Conservation (phyloP, 805 yeast species). For the Nakazawaea wyomingensis region DNA sequence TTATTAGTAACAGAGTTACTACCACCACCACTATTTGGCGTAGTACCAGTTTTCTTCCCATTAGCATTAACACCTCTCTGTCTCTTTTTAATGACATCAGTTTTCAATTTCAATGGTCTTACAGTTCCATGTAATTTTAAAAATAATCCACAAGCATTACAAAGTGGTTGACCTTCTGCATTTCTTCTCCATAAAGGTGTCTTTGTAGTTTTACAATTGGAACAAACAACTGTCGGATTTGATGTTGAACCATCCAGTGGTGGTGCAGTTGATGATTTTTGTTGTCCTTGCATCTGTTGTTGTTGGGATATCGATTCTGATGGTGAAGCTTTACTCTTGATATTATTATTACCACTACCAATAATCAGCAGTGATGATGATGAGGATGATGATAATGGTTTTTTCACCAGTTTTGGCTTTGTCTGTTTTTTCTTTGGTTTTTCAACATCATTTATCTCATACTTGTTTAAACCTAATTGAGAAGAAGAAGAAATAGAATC, state of each 20-base stretch:
- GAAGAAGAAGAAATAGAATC: conserved; percentile 9
- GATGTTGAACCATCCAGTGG: not conserved
- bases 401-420: not conserved
- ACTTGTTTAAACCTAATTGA: not conserved
- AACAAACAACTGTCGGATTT: conserved; percentile 44
- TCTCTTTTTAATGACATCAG: conserved; percentile 89
- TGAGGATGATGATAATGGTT: not conserved
- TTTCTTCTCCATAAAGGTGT: conserved; percentile 96
- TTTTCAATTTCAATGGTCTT: conserved; percentile 83
- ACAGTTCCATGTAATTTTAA: conserved; percentile 93
- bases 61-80: conserved; percentile 49
- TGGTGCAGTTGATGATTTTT: not conserved
- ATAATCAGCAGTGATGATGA: too few species aligned
- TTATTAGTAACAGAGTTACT: too few species aligned
- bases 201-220: conserved; percentile 86
- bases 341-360: too few species aligned
- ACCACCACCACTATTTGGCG: conserved; percentile 3
- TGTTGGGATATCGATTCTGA: not conserved
- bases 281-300: not conserved
- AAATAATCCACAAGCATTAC: conserved; percentile 95
- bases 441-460: not conserved
- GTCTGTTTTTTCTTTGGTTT: conserved; percentile 1
- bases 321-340: not conserved
- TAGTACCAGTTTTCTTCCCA: conserved; percentile 12
- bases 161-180: conserved; percentile 86